Conservation (phyloP, 257 asterid genomes). For the Penstemon newberryi region DNA sequence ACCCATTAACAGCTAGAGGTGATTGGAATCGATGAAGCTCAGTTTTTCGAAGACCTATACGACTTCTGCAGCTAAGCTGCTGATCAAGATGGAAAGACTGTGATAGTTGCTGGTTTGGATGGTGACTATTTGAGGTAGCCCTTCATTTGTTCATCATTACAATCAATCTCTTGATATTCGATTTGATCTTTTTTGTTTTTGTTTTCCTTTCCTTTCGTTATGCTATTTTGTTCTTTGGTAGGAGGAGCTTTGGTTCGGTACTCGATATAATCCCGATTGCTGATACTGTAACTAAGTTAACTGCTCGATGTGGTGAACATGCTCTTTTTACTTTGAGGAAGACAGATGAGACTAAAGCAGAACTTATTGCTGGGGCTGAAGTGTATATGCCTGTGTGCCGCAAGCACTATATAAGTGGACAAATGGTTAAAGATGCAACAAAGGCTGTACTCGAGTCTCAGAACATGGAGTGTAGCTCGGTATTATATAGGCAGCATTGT, state of each 20-base stretch:
- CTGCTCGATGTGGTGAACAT: slow-evolving; percentile 65
- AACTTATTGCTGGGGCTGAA: slow-evolving; percentile 82
- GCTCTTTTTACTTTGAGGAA: slow-evolving; percentile 87
- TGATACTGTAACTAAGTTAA: slow-evolving; percentile 79
- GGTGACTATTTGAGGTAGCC: slow-evolving; percentile 90
- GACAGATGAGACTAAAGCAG: slow-evolving; percentile 73
- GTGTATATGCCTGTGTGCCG: slow-evolving; percentile 96
- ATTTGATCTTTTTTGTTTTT: not conserved
- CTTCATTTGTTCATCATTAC: not conserved
- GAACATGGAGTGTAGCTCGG: slow-evolving; percentile 37
- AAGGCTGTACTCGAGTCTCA: slow-evolving; percentile 60
- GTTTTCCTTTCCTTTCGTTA: not conserved
- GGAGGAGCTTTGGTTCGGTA: slow-evolving; percentile 87
- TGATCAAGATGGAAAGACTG: slow-evolving; percentile 81
- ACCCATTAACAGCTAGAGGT: slow-evolving; percentile 53
- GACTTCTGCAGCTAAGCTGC: slow-evolving; percentile 91
- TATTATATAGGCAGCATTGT: slow-evolving; percentile 21
- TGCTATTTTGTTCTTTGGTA: slow-evolving; percentile 30
- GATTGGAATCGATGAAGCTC: slow-evolving; percentile 96
- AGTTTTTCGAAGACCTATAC: slow-evolving; percentile 83
- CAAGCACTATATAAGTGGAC: slow-evolving; percentile 83
- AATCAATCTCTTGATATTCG: not conserved
- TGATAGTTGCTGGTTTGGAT: slow-evolving; percentile 89
- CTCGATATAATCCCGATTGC: slow-evolving; percentile 86
- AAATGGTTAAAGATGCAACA: slow-evolving; percentile 75